These are phyloP conservation scores for Thelephora terrestris DNA, from an alignment of 1,284 basidiomycete species.

Conservation along the genomic window DNA sequence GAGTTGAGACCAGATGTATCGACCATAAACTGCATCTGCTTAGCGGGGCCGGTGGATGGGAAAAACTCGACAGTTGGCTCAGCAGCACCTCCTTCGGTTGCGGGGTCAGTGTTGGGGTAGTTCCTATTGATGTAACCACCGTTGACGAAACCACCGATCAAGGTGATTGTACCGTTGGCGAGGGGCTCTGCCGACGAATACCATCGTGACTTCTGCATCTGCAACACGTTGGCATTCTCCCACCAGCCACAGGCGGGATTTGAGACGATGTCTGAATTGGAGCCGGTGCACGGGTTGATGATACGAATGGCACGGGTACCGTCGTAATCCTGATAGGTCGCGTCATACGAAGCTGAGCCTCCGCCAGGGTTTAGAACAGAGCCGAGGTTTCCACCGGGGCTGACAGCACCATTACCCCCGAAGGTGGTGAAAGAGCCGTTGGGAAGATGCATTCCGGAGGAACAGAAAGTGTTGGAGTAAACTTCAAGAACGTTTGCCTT, in stretches of 20 bases:
- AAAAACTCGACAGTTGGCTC: slow-evolving; percentile 76
- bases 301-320: slow-evolving; percentile 62
- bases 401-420: slow-evolving; percentile 62
- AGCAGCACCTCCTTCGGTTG: slow-evolving; percentile 54
- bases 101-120: slow-evolving; percentile 55
- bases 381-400: slow-evolving; percentile 58
- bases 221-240: slow-evolving; percentile 55
- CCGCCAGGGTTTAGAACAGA: slow-evolving; percentile 35
- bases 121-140: slow-evolving; percentile 88
- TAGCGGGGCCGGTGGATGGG: slow-evolving; percentile 48
- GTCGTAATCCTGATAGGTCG: slow-evolving; percentile 55
- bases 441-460: slow-evolving; percentile 50
- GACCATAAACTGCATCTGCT: slow-evolving; percentile 70
- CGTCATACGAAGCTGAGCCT: slow-evolving; percentile 42
- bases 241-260: slow-evolving; percentile 63
- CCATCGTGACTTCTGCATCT: slow-evolving; percentile 78
- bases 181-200: slow-evolving; percentile 80
- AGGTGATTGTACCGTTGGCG: slow-evolving; percentile 54
- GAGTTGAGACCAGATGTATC: slow-evolving; percentile 84
- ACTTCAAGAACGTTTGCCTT: slow-evolving; percentile 58
- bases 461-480: slow-evolving; percentile 74
- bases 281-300: slow-evolving; percentile 60
- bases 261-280: slow-evolving; percentile 32
- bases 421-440: slow-evolving; percentile 34
- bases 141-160: slow-evolving; percentile 76